Percentiles rank a stretch among this genome's conserved stretches.
Evolutionary conservation across 176 grass and related monocot species (phyloP).

Genomic region (Tillandsia leiboldiana): DNA sequence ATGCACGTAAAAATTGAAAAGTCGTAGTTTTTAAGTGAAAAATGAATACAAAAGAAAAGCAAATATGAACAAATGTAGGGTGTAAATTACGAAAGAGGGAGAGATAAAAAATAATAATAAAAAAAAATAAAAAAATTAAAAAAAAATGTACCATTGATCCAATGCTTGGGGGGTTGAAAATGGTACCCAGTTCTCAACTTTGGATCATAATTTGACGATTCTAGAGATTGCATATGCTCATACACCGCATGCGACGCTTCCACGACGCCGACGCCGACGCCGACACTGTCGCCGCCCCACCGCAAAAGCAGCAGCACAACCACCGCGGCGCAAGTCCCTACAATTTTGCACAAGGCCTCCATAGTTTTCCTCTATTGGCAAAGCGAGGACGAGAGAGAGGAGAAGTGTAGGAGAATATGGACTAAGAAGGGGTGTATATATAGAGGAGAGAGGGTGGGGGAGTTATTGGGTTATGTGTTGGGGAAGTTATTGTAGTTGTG

Average conservation of each 20-base stretch:
- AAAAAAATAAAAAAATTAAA: background rate
- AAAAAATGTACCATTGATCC: constrained; percentile 52
- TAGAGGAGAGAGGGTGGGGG: too few species aligned
- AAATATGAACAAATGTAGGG: background rate
- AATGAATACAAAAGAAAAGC: background rate
- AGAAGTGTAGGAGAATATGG: too few species aligned
- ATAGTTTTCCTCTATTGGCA: background rate
- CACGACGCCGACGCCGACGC: background rate
- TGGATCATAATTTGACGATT: background rate
- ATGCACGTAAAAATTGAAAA: too few species aligned
- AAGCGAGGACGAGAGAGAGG: background rate
- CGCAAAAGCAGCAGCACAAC: background rate
- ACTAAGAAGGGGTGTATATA: too few species aligned
- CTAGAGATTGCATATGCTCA: constrained; percentile 20
- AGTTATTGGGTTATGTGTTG: too few species aligned
- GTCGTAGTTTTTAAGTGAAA: too few species aligned
- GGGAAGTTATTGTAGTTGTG: too few species aligned
- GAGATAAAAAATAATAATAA: background rate
- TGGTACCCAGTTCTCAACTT: constrained; percentile 42
- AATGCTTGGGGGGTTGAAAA: constrained; percentile 46
- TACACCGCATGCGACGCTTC: constrained; percentile 26
- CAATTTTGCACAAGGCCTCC: too few species aligned
- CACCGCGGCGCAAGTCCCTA: background rate
- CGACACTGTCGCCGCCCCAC: background rate
- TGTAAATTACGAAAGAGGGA: background rate